Base-by-base conservation (phyloP, 176 grass and related monocot genomes). In the Chrysopogon serrulatus region DNA sequence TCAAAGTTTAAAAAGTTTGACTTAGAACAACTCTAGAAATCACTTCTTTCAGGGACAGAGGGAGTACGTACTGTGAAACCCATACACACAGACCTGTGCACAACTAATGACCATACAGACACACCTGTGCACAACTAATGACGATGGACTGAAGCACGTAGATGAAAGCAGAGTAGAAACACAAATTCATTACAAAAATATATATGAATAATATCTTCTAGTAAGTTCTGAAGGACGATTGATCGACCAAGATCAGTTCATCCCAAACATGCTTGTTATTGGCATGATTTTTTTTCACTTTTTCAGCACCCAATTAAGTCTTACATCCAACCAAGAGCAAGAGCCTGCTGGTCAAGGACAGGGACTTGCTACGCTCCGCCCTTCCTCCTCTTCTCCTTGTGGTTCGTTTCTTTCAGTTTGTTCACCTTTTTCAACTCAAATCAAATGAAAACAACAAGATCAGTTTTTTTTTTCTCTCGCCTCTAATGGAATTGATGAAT, bases 381-480 rank as follows among this genome's bases (percentile, higher is more conserved):
- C 85, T 88, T 32, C 79, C 85, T 88, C 48, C 36, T 79, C 86
- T 79, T 88, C 73, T 83, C 74, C 13, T 86, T 85, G 79, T 85
- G 18, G 49, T 82, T 89, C 12, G 81, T 35, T 9, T 83, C 84
- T 61, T 83, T 79, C 3, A 83, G 19, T 19, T 48, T 92, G 41
- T 88, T 79, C 54, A 60, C 78, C 78, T 78, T 31, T 15, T 31
- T 16, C n/a, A n/a, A n/a, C n/a, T 47, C 18, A 17, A 70, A 41
- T 10, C 56, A 59, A 59, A 27, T 23, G 4, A 13, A 13, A 56
- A 56, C 49, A 59, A 59, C 56, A 57, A 57, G 23, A 24, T 57
- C 23, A 57, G 8, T n/a, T 56, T 54, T 54, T 54, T 54, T 21
- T 0, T 57, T 57, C 26, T 57, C 23, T 57, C 8, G 23, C 54